phyloP scores from a whole-genome alignment of 2,329 filamentous ascomycete species.

The Botryotinia narcissicola region DNA sequence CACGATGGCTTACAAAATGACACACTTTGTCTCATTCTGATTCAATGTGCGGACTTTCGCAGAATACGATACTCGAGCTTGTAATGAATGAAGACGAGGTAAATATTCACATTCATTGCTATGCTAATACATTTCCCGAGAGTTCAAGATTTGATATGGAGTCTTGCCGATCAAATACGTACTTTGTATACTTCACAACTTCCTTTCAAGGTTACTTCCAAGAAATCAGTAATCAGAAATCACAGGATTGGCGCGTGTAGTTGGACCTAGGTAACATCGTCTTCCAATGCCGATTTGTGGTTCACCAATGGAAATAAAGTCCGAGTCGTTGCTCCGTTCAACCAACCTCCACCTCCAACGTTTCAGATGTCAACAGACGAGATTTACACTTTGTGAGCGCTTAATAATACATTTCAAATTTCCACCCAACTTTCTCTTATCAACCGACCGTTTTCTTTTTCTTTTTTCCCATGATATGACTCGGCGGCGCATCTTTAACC shows the following conservation, averaged over 20 bases:
- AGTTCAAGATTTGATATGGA: background rate
- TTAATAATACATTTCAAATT: background rate
- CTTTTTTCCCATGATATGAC: background rate
- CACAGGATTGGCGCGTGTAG: slow-evolving; percentile 7
- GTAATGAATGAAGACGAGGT: background rate
- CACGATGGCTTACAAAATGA: background rate
- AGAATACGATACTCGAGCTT: background rate
- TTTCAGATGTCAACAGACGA: slow-evolving; percentile 9
- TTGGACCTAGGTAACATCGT: background rate
- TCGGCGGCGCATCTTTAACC: background rate
- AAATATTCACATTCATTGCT: background rate
- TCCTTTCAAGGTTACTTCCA: slow-evolving; percentile 4
- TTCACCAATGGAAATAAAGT: slow-evolving; percentile 1
- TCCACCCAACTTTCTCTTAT: background rate
- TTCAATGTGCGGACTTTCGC: background rate
- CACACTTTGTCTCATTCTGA: background rate
- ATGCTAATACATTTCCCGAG: no score
- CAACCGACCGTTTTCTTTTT: slow-evolving; percentile 1
- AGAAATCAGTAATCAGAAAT: background rate
- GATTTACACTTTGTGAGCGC: background rate
- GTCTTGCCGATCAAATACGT: background rate
- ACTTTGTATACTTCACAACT: background rate
- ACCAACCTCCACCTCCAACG: background rate
- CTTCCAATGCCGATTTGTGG: background rate
- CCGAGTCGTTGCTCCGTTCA: background rate